These are phyloP conservation scores for Epichloe sp. DNA, from an alignment of 2,329 filamentous ascomycete species.

Conservation along the genomic window DNA sequence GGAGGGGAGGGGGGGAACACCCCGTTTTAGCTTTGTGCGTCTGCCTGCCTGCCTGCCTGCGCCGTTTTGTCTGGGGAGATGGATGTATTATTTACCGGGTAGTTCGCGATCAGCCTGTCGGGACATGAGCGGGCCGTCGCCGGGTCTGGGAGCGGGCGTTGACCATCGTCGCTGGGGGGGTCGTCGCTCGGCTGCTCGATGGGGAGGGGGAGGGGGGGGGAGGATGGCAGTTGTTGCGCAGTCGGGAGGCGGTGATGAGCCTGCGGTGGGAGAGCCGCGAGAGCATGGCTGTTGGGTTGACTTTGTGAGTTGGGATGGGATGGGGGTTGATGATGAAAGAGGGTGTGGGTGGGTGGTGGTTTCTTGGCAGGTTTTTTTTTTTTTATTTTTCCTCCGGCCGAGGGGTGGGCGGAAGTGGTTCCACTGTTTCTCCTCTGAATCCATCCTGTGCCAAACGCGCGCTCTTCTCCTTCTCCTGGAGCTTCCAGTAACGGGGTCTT, in stretches of 20 bases:
- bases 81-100: constrained; percentile 34
- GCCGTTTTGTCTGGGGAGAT: rapidly evolving
- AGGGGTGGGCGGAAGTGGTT: too few species aligned
- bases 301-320: too few species aligned
- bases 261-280: constrained; percentile 12
- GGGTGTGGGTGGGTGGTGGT: too few species aligned
- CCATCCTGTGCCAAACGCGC: too few species aligned
- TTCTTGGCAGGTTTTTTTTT: background rate
- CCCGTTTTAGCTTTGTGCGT: background rate
- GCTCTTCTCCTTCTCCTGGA: too few species aligned
- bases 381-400: too few species aligned
- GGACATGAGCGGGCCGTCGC: constrained; percentile 52
- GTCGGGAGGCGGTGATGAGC: constrained; percentile 12
- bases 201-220: background rate
- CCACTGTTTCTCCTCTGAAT: too few species aligned
- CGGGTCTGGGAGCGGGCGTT: constrained; percentile 42
- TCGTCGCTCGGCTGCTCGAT: background rate
- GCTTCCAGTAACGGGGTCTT: too few species aligned
- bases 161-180: constrained; percentile 30
- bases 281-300: constrained; percentile 6
- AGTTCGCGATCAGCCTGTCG: constrained; percentile 53
- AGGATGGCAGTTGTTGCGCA: constrained; percentile 1
- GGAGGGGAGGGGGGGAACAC: background rate
- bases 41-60: too few species aligned
- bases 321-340: background rate